These are phyloP conservation scores for Globisporangium radiosum DNA, from an alignment of 352 stramenopile genomes.

Conservation along the genomic window DNA sequence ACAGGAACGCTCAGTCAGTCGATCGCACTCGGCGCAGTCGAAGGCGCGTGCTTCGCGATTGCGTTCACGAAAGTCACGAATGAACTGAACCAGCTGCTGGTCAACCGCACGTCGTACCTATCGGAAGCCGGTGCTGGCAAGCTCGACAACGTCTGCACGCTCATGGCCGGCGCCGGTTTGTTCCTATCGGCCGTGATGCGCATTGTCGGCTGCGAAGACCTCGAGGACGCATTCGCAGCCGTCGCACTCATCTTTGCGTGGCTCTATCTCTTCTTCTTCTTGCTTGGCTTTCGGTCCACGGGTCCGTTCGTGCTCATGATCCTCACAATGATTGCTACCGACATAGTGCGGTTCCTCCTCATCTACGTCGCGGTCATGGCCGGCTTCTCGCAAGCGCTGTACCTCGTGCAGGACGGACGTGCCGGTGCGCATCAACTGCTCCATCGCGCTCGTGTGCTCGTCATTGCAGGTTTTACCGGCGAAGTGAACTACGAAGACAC, in stretches of 20 bases:
- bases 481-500: slow-evolving; percentile 63
- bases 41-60: slow-evolving; percentile 23
- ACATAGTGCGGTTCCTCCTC: slow-evolving; percentile 51
- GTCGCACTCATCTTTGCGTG: slow-evolving; percentile 47
- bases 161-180: slow-evolving; percentile 29
- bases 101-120: slow-evolving; percentile 34
- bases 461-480: slow-evolving; percentile 50
- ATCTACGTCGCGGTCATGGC: slow-evolving; percentile 50
- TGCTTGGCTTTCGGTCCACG: slow-evolving; percentile 52
- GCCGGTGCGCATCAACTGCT: slow-evolving; percentile 22
- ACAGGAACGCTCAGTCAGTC: slow-evolving; percentile 10
- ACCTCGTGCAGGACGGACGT: slow-evolving; percentile 42
- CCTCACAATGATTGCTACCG: slow-evolving; percentile 48
- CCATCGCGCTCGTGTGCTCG: slow-evolving; percentile 36
- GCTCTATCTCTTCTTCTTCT: slow-evolving; percentile 66
- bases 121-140: slow-evolving; percentile 34
- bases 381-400: slow-evolving; percentile 49
- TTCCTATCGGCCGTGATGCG: slow-evolving; percentile 25
- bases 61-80: slow-evolving; percentile 42
- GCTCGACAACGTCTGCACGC: slow-evolving; percentile 52
- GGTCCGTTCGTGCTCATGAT: slow-evolving; percentile 71
- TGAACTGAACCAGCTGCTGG: slow-evolving; percentile 40
- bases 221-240: slow-evolving; percentile 35
- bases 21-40: slow-evolving; percentile 24
- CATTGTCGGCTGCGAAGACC: slow-evolving; percentile 13